Percentiles rank a stretch among this genome's conserved stretches.
Evolutionary conservation across 2,329 filamentous ascomycete genomes (phyloP).

Genomic region (Mollisiaceae sp.): DNA sequence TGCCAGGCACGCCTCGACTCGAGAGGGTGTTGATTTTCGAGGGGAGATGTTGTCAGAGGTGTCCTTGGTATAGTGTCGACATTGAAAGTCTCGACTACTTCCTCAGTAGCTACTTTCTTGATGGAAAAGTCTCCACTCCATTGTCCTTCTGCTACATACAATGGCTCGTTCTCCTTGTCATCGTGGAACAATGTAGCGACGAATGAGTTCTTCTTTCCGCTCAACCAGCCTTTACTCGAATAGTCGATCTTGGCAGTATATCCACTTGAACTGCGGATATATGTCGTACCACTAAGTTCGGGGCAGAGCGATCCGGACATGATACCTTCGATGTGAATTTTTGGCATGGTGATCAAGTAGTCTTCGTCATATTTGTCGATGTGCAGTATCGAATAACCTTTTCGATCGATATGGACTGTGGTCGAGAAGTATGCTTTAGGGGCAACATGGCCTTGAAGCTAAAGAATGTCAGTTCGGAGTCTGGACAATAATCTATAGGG

Average conservation of each 20-base stretch:
- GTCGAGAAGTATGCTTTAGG: slow-evolving; percentile 93
- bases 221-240: slow-evolving; percentile 89
- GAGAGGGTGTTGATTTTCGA: slow-evolving; percentile 82
- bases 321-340: slow-evolving; percentile 89
- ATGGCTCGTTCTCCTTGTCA: slow-evolving; percentile 69
- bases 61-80: slow-evolving; percentile 62
- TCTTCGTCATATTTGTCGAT: slow-evolving; percentile 62
- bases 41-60: slow-evolving; percentile 69
- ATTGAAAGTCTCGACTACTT: slow-evolving; percentile 63
- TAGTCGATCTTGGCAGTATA: slow-evolving; percentile 92
- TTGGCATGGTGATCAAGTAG: slow-evolving; percentile 90
- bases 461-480: slow-evolving; percentile 31
- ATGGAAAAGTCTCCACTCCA: slow-evolving; percentile 86
- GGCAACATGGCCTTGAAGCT: slow-evolving; percentile 84
- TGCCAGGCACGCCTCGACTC: slow-evolving; percentile 89
- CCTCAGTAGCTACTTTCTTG: slow-evolving; percentile 64
- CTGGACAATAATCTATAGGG: not conserved
- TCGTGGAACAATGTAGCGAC: slow-evolving; percentile 75
- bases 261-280: slow-evolving; percentile 84
- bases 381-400: slow-evolving; percentile 85
- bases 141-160: slow-evolving; percentile 84
- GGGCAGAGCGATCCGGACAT: slow-evolving; percentile 85
- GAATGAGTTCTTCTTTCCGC: slow-evolving; percentile 92
- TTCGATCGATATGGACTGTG: slow-evolving; percentile 93
- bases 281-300: slow-evolving; percentile 83